Evolutionary conservation across 352 stramenopile species (phyloP), one percentile per base, ranked within the genome.

Genomic region (Globisporangium spinosum): DNA sequence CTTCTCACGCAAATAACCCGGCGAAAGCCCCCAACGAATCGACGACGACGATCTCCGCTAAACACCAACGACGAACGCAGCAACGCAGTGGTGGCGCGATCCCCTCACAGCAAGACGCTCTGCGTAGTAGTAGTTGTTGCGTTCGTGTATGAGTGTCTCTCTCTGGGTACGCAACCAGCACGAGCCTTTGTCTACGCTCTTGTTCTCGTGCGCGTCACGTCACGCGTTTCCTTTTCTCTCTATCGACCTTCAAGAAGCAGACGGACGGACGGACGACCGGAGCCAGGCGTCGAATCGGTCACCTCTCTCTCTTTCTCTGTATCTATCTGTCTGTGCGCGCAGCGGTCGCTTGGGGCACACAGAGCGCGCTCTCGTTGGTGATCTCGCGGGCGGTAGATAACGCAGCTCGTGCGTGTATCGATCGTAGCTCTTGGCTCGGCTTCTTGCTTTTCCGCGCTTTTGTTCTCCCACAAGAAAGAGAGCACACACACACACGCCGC

Each of bases 361-460:
- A 60, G 23, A 35, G 53, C 15, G 3, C 38, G 7, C 40, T 49
- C 40, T 45, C 38, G 4, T n/a, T 49, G 40, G n/a, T 49, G 40
- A 49, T 49, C 40, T 49, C 15, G 15, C 15, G 53, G 29, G 40
- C 35, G 35, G 12, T 43, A 43, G 49, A 38, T 27, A 25, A 29
- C 20, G 53, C 53, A 23, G 25, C 51, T 58, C 13, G 53, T 56
- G 49, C 12, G 55, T n/a, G 9, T 13, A 13, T 59, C 53, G 25
- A 13, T 59, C 53, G 25, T 59, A 9, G 15, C 13, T 17, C 15
- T 17, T 22, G 25, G 15, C 58, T 64, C 23, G 25, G 45, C 38
- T 40, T 65, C 23, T 54, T 57, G 59, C 40, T 65, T 65, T 61
- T 57, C 59, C 29, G 56, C 56, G 59, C 59, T 65, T 54, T 57